Conservation (phyloP, 2,329 filamentous ascomycete genomes). For the Xylaria arbuscula region DNA sequence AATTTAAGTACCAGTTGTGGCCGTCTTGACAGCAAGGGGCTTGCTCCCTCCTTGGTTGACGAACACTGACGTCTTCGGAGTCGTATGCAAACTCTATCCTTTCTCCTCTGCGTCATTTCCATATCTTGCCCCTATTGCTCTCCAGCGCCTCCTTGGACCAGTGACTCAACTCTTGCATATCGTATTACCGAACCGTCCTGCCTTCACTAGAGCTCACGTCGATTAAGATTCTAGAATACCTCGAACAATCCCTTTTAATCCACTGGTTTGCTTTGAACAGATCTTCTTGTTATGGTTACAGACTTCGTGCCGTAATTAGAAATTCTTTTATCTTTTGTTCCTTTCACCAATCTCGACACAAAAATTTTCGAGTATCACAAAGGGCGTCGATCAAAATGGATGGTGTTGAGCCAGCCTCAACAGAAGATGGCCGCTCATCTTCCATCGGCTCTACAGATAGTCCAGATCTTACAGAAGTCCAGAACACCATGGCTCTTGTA, state of each 20-base stretch:
- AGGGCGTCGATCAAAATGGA: constrained; percentile 30
- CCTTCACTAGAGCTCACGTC: background rate
- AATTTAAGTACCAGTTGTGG: constrained; percentile 24
- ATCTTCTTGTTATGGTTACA: constrained; percentile 5
- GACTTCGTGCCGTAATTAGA: constrained; percentile 5
- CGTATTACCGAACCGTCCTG: constrained; percentile 3
- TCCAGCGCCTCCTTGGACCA: background rate
- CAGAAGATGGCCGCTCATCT: constrained; percentile 23
- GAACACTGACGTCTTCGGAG: constrained; percentile 25
- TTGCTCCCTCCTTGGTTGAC: constrained; percentile 24
- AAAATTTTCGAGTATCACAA: constrained; percentile 7
- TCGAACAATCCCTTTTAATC: constrained; percentile 4
- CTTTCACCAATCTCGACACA: background rate
- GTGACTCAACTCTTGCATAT: constrained; percentile 17
- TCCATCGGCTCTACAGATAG: constrained; percentile 14
- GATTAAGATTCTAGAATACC: background rate
- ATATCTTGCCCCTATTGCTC: constrained; percentile 15
- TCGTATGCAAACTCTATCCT: constrained; percentile 31
- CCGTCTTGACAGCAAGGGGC: background rate
- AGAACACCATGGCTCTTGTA: constrained; percentile 11
- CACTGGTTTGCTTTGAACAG: constrained; percentile 7
- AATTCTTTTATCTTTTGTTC: background rate
- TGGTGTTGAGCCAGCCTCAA: constrained; percentile 10
- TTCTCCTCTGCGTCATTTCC: constrained; percentile 29
- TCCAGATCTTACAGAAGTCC: background rate